Base-by-base conservation (phyloP, 371 early-diverging fungal species). In the Funneliformis caledonium region DNA sequence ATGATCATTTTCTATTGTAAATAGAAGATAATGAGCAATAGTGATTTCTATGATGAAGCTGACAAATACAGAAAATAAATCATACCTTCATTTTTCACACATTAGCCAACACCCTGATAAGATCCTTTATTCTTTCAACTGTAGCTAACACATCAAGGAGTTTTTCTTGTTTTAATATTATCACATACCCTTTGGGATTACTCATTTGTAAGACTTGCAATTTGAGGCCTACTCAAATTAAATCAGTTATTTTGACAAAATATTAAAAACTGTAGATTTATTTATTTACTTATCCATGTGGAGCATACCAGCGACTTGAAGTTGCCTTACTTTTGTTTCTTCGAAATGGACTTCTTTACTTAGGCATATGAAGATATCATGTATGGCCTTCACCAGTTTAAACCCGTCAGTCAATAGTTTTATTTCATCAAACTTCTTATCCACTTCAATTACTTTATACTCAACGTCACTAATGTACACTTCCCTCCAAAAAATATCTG, bases 231-330 rank as follows among this genome's bases (percentile, higher is more conserved):
- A 70, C 26, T 70, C 68, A 69, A 78, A 78, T 68, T 11, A 68
- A 64, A 42, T 77, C 69, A 78, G 69, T 78, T 78, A 37, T 37
- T 78, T 78, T 61, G 62, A 31, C 45, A 74, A 74, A 74, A 26
- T 37, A 47, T 8, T 48, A 43, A 59, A 78, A 48, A 78, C 69
- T 78, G 31, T n/a, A 64, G 45, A 68, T 19, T 78, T 12, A 37
- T 68, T 78, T 52, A 48, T 77, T 78, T 78, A 78, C 69, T 67
- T 68, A 78, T 65, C 77, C 77, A 65, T 59, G 65, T 76, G 77
- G 45, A 76, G 62, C 64, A 78, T 65, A 56, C 69, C 69, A 50
- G 69, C 48, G 22, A 78, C 43, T 68, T 37, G 69, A 26, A 78
- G 14, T 64, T 76, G 31, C 64, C 69, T 78, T 78, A 78, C 45